phyloP scores from a whole-genome alignment of 768 basidiomycete species.

The Boletus rex-veris region DNA sequence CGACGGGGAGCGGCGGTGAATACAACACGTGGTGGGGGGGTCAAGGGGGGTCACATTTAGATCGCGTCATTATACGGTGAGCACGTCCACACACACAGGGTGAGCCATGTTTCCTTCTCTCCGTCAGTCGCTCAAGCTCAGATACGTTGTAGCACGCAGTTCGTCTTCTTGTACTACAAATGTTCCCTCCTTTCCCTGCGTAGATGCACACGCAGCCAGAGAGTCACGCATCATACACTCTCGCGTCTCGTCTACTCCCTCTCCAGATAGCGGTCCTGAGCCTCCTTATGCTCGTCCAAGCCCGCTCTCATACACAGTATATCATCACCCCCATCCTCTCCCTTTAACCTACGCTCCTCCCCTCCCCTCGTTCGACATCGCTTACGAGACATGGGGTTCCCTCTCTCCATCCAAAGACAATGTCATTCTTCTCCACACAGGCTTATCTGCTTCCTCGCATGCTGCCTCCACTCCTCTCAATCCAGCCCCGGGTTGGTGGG shows the following conservation, averaged over 20 bases:
- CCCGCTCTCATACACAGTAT: conserved; percentile 69
- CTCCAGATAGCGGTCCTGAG: conserved; percentile 64
- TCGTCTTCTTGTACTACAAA: no score
- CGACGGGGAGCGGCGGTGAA: no score
- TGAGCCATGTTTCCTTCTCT: background rate
- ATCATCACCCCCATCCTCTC: conserved; percentile 60
- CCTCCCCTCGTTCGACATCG: conserved; percentile 75
- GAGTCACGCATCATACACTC: conserved; percentile 49
- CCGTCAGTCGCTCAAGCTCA: background rate
- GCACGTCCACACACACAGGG: no score
- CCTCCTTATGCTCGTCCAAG: conserved; percentile 79
- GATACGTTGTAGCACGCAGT: background rate
- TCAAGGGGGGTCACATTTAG: no score
- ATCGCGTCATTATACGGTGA: no score
- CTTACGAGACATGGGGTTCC: conserved; percentile 98
- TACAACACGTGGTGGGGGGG: no score
- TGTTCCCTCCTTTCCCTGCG: conserved; percentile 58
- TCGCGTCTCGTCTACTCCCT: background rate
- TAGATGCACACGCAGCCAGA: conserved; percentile 75
- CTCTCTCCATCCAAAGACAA: conserved; percentile 78
- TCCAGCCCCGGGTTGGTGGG: conserved; percentile 93
- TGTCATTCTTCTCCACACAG: conserved; percentile 93
- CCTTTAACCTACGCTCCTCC: conserved; percentile 57
- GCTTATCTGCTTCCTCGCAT: conserved; percentile 93
- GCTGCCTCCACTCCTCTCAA: conserved; percentile 80